Conservation (phyloP, 805 yeast species). For the Lipomyces spencermartinsiae region DNA sequence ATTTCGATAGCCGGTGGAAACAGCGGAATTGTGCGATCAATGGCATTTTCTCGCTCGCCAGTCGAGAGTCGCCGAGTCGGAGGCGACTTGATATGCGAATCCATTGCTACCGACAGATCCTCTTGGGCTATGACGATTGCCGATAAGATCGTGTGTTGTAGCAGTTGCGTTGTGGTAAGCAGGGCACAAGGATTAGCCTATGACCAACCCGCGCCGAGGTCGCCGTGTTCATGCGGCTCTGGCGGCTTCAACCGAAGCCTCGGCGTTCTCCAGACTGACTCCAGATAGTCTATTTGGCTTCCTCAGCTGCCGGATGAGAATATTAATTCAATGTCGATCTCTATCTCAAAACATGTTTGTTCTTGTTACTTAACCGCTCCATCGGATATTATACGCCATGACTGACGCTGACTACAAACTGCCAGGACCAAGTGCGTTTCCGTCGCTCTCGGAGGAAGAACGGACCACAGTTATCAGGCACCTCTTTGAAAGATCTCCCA, state of each 20-base stretch:
- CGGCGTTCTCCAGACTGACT: conserved; percentile 1
- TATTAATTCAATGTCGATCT: too few relatives aligned
- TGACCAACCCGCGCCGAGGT: too few relatives aligned
- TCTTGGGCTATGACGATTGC: neutral
- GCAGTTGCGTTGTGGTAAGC: neutral
- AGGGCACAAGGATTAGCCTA: too few relatives aligned
- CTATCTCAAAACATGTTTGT: neutral
- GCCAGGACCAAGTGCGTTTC: conserved; percentile 32
- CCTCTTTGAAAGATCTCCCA: conserved; percentile 69
- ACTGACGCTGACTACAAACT: conserved; percentile 18
- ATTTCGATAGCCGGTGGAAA: conserved; percentile 73
- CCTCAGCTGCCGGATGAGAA: too few relatives aligned
- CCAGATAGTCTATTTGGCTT: neutral
- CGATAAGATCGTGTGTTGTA: neutral
- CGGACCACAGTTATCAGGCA: conserved; percentile 56
- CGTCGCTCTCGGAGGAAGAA: conserved; percentile 35
- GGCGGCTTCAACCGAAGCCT: too few relatives aligned
- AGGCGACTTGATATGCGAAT: conserved; percentile 9
- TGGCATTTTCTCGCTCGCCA: conserved; percentile 56
- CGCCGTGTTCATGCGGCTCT: too few relatives aligned
- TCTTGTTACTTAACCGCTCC: neutral
- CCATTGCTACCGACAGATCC: neutral
- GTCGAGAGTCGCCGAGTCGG: conserved; percentile 35
- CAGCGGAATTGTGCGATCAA: conserved; percentile 76
- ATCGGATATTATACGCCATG: neutral